phyloP scores from a whole-genome alignment of 805 yeast genomes.

The Kuraishia cidri region DNA sequence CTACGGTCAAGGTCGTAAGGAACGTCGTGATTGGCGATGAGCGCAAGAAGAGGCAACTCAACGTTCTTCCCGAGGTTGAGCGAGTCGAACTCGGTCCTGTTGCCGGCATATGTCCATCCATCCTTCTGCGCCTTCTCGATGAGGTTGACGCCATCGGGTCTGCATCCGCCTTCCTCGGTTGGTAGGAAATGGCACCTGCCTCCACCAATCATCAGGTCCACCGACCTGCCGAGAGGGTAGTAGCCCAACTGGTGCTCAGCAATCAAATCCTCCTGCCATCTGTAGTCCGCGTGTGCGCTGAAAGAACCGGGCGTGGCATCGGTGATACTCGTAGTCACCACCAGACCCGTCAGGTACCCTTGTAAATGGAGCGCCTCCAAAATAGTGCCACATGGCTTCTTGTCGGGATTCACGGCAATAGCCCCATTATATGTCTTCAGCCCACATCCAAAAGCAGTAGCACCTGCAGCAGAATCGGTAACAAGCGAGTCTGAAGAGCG shows the following conservation, averaged over 20 bases:
- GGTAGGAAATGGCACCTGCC: slow-evolving; percentile 83
- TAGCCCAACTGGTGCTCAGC: slow-evolving; percentile 84
- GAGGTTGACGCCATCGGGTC: slow-evolving; percentile 63
- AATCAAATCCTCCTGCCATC: slow-evolving; percentile 76
- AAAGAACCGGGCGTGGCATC: slow-evolving; percentile 96
- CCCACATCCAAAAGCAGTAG: slow-evolving; percentile 87
- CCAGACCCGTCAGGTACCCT: slow-evolving; percentile 82
- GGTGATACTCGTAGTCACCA: slow-evolving; percentile 85
- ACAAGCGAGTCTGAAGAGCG: slow-evolving; percentile 67
- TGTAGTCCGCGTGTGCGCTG: slow-evolving; percentile 66
- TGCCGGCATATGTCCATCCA: slow-evolving; percentile 61
- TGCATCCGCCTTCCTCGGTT: slow-evolving; percentile 46
- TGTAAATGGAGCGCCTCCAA: slow-evolving; percentile 78
- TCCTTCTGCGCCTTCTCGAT: slow-evolving; percentile 48
- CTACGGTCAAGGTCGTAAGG: slow-evolving; percentile 82
- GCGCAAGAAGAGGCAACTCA: slow-evolving; percentile 67
- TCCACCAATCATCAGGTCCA: slow-evolving; percentile 85
- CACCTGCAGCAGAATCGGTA: slow-evolving; percentile 97
- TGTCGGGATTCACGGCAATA: slow-evolving; percentile 68
- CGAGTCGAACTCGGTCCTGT: slow-evolving; percentile 49
- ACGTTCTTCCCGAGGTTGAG: slow-evolving; percentile 52
- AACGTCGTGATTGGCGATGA: slow-evolving; percentile 69
- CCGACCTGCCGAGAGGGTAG: slow-evolving; percentile 69
- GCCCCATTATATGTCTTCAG: slow-evolving; percentile 84
- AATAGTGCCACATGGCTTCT: slow-evolving; percentile 78